Conservation (phyloP, 495 filamentous ascomycete species). For the Jackrogersella minutella region DNA sequence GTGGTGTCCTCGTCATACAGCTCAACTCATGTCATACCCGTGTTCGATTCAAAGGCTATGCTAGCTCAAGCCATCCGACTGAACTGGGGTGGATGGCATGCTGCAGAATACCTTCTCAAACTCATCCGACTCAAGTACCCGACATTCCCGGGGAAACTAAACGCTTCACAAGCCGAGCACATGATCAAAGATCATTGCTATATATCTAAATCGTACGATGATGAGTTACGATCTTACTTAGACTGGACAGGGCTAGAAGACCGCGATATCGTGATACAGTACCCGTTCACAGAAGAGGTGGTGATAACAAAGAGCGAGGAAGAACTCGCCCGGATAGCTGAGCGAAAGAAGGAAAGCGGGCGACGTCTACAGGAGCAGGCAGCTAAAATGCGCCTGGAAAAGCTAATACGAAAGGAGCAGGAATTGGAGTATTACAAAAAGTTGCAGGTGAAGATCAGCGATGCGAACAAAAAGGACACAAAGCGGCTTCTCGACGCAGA, state of each 20-base stretch:
- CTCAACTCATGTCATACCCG: conserved; percentile 94
- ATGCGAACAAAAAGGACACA: conserved; percentile 85
- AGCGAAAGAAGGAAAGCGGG: conserved; percentile 92
- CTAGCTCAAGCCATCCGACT: conserved; percentile 84
- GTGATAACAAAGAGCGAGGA: conserved; percentile 90
- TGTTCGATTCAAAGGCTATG: conserved; percentile 82
- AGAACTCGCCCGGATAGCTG: conserved; percentile 85
- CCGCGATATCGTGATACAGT: conserved; percentile 86
- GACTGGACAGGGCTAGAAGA: conserved; percentile 91
- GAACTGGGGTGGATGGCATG: conserved; percentile 93
- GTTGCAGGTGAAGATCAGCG: conserved; percentile 69
- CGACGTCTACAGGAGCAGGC: conserved; percentile 93
- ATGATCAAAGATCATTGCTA: conserved; percentile 92
- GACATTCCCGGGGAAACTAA: conserved; percentile 83
- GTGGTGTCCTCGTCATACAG: conserved; percentile 92
- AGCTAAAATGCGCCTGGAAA: conserved; percentile 93
- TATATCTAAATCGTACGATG: conserved; percentile 80
- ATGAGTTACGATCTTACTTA: conserved; percentile 75
- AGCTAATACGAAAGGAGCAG: conserved; percentile 92
- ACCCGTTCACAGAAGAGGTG: conserved; percentile 90
- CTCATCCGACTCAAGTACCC: conserved; percentile 94
- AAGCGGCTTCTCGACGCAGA: conserved; percentile 86
- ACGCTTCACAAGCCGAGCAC: conserved; percentile 82
- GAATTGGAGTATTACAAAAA: conserved; percentile 93
- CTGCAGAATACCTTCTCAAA: conserved; percentile 87